Base-by-base conservation (phyloP, 805 yeast genomes). In the Yueomyces sinensis region DNA sequence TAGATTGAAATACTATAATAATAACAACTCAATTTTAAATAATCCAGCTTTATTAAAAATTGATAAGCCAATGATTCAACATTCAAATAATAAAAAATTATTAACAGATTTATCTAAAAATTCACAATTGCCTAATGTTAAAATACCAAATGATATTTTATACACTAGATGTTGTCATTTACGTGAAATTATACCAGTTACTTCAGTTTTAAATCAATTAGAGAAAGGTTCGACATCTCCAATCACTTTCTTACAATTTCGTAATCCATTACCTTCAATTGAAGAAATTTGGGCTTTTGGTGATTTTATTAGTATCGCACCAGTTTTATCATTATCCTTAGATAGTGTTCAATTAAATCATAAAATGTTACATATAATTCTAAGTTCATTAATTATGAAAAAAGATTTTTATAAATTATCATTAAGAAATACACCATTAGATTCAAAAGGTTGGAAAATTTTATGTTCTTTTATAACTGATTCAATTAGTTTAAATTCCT, bases 91-190 rank as follows among this genome's bases (percentile, higher is more conserved):
- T 7, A 7, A 22, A 22, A 7, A 7, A 7, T 42, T 51, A 15
- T 42, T 49, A 9, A 39, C 54, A 2, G 40, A 45, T 2, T 52
- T 63, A 3, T 35, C 54, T 13, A 32, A 37, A 22, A 39, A 34
- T 3, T 41, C 46, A 3, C 37, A 39, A 1, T 62, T 63, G 15
- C 58, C 64, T 19, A 36, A 47, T 27, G 23, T 46, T 5, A 52
- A 50, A 30, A 50, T 64, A 9, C 62, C 71, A 24, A 68, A 80
- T 35, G 94, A 84, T 46, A 66, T 77, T 29, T 65, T 87, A 50
- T 87, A 87, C 57, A 82, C 95, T 0, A 66, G 96, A 43, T 87
- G 96, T 54, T 87, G 96, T 48, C 96, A 87, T 56, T 59, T 87
- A 40, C 65, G 96, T 36, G 96, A 87, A 50, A 87, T 87, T 34